These are phyloP conservation scores for Xerophyta viscosa DNA, from an alignment of 106 monocot genomes.

Conservation along the genomic window DNA sequence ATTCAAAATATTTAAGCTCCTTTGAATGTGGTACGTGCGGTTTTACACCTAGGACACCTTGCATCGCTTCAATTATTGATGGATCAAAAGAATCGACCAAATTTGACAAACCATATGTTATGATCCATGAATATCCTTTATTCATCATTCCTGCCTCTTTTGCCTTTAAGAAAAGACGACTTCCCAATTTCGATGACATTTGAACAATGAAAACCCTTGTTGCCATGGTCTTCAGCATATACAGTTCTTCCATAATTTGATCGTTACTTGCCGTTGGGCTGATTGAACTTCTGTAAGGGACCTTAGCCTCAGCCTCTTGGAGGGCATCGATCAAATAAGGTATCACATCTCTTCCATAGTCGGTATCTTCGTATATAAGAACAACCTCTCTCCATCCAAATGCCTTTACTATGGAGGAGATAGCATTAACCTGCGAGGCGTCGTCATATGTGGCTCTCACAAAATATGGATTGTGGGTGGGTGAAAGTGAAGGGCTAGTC, in stretches of 20 bases:
- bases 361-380: constrained; percentile 42
- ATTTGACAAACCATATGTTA: constrained; percentile 33
- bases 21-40: constrained; percentile 17
- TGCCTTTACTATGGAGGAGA: constrained; percentile 24
- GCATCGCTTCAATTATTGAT: constrained; percentile 16
- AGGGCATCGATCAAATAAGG: constrained; percentile 44
- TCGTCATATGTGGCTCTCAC: constrained; percentile 32
- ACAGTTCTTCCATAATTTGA: constrained; percentile 21
- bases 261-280: constrained; percentile 11
- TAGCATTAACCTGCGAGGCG: constrained; percentile 19
- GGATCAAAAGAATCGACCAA: constrained; percentile 15
- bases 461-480: constrained; percentile 24
- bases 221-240: constrained; percentile 25
- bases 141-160: constrained; percentile 53
- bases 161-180: constrained; percentile 37
- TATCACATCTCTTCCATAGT: constrained; percentile 38
- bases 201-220: constrained; percentile 65
- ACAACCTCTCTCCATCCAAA: constrained; percentile 50
- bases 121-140: constrained; percentile 55
- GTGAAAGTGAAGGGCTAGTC: constrained; percentile 24
- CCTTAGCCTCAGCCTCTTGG: constrained; percentile 8
- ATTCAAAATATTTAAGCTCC: constrained; percentile 13
- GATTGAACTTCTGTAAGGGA: constrained; percentile 33
- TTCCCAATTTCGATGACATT: constrained; percentile 20
- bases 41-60: constrained; percentile 51